Evolutionary conservation across 2,329 filamentous ascomycete species (phyloP).

Genomic region (Cladosporium colombiae): DNA sequence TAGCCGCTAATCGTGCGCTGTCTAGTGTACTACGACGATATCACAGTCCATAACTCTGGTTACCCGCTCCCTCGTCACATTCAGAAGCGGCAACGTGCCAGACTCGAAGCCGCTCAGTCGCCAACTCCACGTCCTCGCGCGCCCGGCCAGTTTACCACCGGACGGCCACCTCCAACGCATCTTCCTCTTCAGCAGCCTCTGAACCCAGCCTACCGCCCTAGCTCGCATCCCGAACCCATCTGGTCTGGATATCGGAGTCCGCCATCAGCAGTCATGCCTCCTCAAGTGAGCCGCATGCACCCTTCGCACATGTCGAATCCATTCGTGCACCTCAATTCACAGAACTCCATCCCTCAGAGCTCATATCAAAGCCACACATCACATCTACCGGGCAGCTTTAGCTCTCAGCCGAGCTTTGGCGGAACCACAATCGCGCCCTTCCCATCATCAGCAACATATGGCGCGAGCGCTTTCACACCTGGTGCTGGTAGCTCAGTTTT

Average conservation of each 20-base stretch:
- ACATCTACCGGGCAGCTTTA: slow-evolving; percentile 43
- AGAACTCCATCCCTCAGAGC: slow-evolving; percentile 36
- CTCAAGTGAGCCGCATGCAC: slow-evolving; percentile 61
- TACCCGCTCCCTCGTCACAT: neutral
- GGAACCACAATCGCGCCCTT: slow-evolving; percentile 41
- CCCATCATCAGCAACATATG: slow-evolving; percentile 33
- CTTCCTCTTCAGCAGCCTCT: neutral
- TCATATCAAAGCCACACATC: slow-evolving; percentile 33
- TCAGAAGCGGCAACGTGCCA: neutral
- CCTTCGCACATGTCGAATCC: slow-evolving; percentile 60
- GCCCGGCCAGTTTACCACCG: neutral
- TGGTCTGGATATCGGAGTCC: neutral
- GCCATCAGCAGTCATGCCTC: slow-evolving; percentile 51
- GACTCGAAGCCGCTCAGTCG: neutral
- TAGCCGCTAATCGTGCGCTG: slow-evolving; percentile 14
- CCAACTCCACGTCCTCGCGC: neutral
- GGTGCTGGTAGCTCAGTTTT: slow-evolving; percentile 31
- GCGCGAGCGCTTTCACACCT: slow-evolving; percentile 35
- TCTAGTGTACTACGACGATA: slow-evolving; percentile 1
- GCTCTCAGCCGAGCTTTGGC: slow-evolving; percentile 38
- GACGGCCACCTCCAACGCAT: neutral
- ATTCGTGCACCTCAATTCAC: slow-evolving; percentile 58
- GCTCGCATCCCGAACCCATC: neutral
- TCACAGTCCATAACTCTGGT: too few relatives aligned
- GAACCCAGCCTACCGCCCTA: neutral